Percentiles rank a stretch among this genome's conserved stretches.
phyloP scores from a whole-genome alignment of 2,329 filamentous ascomycete species.

The Colletotrichum chlorophyti region DNA sequence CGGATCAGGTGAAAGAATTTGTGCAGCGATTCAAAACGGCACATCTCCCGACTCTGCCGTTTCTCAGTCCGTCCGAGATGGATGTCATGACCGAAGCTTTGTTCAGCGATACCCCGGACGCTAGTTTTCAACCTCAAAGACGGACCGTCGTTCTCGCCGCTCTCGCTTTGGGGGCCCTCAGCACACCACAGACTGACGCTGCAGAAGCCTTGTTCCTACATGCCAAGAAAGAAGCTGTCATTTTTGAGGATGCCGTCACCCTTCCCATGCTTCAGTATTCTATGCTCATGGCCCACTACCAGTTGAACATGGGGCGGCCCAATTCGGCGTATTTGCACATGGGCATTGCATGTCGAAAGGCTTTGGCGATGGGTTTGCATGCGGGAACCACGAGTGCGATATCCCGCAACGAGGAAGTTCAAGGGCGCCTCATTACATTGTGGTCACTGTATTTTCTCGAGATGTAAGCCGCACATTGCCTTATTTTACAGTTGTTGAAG shows the following conservation, averaged over 20 bases:
- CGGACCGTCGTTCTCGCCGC: constrained; percentile 33
- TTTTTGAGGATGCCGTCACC: constrained; percentile 39
- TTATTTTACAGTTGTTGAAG: accelerated
- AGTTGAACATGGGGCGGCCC: constrained; percentile 37
- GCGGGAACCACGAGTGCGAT: constrained; percentile 31
- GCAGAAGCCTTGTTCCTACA: constrained; percentile 35
- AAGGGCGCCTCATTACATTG: constrained; percentile 35
- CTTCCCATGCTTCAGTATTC: constrained; percentile 39
- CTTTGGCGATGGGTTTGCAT: constrained; percentile 37
- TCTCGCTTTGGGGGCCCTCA: constrained; percentile 35
- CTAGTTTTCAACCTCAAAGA: constrained; percentile 31
- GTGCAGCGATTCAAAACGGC: constrained; percentile 30
- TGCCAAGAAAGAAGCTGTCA: constrained; percentile 34
- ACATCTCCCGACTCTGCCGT: constrained; percentile 28
- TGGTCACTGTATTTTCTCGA: constrained; percentile 39
- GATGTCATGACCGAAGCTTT: constrained; percentile 31
- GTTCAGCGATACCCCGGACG: constrained; percentile 20
- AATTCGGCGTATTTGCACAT: constrained; percentile 38
- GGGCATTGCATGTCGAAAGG: constrained; percentile 35
- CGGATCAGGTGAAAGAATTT: constrained; percentile 30
- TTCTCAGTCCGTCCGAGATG: constrained; percentile 31
- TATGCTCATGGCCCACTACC: constrained; percentile 35
- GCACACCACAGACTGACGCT: constrained; percentile 32
- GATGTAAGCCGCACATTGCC: constrained; percentile 17
- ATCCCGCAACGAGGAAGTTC: constrained; percentile 28